Evolutionary conservation across 75 land plant species (phyloP).

Genomic region (Picea sitchensis): DNA sequence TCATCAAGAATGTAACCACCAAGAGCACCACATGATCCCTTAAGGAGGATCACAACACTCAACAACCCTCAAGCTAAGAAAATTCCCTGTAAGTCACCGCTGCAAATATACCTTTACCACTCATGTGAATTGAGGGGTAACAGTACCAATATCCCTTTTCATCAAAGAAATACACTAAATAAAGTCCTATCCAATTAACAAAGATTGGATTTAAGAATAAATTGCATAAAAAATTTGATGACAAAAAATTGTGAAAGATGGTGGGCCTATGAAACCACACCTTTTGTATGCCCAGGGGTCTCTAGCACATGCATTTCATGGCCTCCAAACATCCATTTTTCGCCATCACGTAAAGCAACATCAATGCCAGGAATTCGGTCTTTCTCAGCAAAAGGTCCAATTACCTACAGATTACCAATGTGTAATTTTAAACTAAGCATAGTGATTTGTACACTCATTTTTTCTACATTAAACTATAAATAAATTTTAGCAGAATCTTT

Average conservation of each 20-base stretch:
- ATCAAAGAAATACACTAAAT: neutral
- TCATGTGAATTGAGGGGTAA: neutral
- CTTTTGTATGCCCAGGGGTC: conserved; percentile 96
- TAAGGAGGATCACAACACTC: too few relatives aligned
- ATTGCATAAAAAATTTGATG: neutral
- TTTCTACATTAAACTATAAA: neutral
- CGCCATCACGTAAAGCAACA: conserved; percentile 75
- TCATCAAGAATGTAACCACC: too few relatives aligned
- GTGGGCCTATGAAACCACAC: conserved; percentile 17
- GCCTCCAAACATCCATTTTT: conserved; percentile 94
- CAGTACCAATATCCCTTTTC: neutral
- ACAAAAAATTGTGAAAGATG: neutral
- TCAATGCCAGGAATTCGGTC: conserved; percentile 94
- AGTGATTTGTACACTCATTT: neutral
- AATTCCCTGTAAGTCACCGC: too few relatives aligned
- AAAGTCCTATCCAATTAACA: neutral
- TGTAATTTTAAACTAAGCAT: neutral
- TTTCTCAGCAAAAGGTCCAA: conserved; percentile 69
- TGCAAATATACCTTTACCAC: too few relatives aligned
- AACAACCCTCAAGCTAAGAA: too few relatives aligned
- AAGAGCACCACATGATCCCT: too few relatives aligned
- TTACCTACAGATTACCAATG: conserved; percentile 50
- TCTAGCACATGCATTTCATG: conserved; percentile 79
- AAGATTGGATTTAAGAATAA: neutral
- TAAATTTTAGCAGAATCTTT: neutral